Evolutionary conservation across 1,284 basidiomycete species (phyloP), one percentile per base, ranked within the genome.

Genomic region (Naganishia liquefaciens): DNA sequence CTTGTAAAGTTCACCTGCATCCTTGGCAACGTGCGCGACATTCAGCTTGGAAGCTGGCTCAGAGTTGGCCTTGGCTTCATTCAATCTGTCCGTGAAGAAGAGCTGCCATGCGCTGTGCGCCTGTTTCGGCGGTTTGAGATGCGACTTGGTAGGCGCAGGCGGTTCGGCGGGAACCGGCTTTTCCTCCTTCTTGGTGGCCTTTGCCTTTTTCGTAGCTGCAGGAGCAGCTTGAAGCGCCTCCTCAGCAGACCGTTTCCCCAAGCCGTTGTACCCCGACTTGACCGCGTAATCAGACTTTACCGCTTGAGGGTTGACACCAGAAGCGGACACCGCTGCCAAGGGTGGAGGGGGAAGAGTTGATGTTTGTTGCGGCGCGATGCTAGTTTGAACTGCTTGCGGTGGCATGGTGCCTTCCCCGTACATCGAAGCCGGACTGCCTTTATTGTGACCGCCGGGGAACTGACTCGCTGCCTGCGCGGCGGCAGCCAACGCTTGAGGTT

Each of bases 21-120:
- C 93, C 79, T 95, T 95, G 70, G 93, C 93, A 44, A 93, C 91
- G 77, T 94, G 91, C 9, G 93, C 93, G 65, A 97, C 93, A 77
- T 97, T 96, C 55, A 97, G 85, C 80, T 94, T 93, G 73, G 89
- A 73, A 28, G 77, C 77, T 5, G 79, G 78, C 69, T 88, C 68
- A 7, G 75, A 74, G 23, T 75, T 73, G 0, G 86, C 86, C 81
- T 93, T 93, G 77, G 93, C 91, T 74, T 87, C 86, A 77, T 90
- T 88, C 70, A 97, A 91, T 86, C 92, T 93, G 77, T 96, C 92
- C 43, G 91, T 93, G 79, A 97, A 96, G 81, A 93, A 97, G 60
- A 97, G 84, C 79, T 97, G 93, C 93, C 93, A 97, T 49, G 93
- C 91, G 5, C 91, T 94, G 5, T 91, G 92, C 15, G 93, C 91